phyloP scores from a whole-genome alignment of 805 yeast species.

The Lipomyces spencermartinsiae region DNA sequence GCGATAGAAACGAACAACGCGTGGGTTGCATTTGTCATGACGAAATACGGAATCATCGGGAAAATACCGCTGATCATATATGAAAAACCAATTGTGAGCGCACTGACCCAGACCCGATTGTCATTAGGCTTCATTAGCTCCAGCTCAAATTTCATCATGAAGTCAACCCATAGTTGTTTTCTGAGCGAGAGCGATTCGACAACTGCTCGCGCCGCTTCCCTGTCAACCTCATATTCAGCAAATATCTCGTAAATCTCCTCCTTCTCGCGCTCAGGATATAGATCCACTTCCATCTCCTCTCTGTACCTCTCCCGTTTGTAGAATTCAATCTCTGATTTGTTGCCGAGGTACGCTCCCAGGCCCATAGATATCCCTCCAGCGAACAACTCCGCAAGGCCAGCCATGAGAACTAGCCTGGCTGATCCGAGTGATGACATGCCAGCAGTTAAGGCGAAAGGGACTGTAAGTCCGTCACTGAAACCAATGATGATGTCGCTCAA shows the following conservation, averaged over 20 bases:
- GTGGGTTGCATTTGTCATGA: conserved; percentile 71
- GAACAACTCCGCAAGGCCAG: conserved; percentile 95
- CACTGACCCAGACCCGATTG: conserved; percentile 79
- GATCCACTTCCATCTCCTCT: conserved; percentile 7
- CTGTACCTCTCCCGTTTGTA: conserved; percentile 48
- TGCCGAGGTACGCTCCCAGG: conserved; percentile 92
- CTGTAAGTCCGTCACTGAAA: conserved; percentile 90
- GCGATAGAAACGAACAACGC: conserved; percentile 77
- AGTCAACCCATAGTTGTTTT: conserved; percentile 57
- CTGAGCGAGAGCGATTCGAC: conserved; percentile 1
- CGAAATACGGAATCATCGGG: conserved; percentile 83
- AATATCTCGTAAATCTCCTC: conserved; percentile 9
- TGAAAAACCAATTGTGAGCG: conserved; percentile 78
- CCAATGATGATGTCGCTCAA: conserved; percentile 93
- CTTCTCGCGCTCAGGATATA: conserved; percentile 10
- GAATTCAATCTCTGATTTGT: conserved; percentile 69
- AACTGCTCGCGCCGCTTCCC: neutral
- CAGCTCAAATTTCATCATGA: conserved; percentile 77
- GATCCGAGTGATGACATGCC: conserved; percentile 90
- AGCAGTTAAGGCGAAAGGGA: conserved; percentile 96
- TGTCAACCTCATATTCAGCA: conserved; percentile 7
- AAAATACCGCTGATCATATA: conserved; percentile 84
- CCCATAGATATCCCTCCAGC: conserved; percentile 98
- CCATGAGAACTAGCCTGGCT: conserved; percentile 86
- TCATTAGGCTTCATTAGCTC: conserved; percentile 88